Conservation (phyloP, 305 asterid genomes). For the Rubia tinctorum region DNA sequence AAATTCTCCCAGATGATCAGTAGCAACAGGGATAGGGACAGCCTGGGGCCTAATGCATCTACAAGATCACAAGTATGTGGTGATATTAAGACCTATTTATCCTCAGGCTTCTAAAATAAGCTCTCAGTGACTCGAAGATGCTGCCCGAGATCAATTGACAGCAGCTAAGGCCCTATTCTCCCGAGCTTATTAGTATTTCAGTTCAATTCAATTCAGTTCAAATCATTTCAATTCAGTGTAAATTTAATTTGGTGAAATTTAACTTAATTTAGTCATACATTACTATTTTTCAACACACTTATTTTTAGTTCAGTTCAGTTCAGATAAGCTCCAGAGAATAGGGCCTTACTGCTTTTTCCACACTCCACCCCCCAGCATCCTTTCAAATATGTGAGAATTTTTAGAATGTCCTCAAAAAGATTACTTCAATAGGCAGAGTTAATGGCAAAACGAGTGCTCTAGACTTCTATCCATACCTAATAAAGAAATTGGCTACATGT, state of each 20-base stretch:
- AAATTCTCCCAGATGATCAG: neutral
- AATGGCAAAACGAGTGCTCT: neutral
- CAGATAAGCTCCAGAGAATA: no score
- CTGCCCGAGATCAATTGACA: neutral
- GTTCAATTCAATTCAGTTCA: no score
- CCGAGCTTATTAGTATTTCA: no score
- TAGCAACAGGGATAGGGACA: neutral
- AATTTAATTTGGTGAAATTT: no score
- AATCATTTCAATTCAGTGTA: no score
- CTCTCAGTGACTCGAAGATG: neutral
- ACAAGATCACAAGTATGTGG: no score
- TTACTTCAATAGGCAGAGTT: neutral
- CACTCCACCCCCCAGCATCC: neutral
- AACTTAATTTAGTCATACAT: no score
- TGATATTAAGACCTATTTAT: neutral
- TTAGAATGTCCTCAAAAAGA: neutral
- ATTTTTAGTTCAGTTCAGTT: no score
- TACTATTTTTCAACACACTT: no score
- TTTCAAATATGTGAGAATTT: neutral
- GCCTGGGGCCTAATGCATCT: neutral
- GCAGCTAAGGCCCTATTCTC: no score
- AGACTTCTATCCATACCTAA: conserved; percentile 45
- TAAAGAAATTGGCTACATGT: conserved; percentile 80
- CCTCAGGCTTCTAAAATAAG: neutral
- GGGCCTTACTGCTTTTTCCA: no score